phyloP scores from a whole-genome alignment of 495 filamentous ascomycete genomes.

The Penicillium lagena region DNA sequence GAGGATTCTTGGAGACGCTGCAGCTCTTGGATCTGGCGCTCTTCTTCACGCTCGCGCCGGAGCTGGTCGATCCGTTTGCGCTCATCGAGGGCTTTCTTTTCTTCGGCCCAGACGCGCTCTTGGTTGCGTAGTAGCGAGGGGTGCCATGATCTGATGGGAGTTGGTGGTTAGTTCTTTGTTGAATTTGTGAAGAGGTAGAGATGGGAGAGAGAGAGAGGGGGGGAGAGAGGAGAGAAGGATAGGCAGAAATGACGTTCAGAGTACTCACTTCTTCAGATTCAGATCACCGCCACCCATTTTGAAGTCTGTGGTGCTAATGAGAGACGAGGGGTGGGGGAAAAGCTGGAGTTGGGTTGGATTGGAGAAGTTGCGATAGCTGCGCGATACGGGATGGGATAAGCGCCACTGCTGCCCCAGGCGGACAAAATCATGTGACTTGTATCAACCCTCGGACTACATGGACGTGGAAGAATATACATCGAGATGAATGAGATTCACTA shows the following conservation, averaged over 20 bases:
- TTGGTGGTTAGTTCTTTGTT: slow-evolving; percentile 6
- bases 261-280: slow-evolving; percentile 77
- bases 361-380: background rate
- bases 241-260: background rate
- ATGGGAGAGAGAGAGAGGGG: too few relatives aligned
- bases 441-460: background rate
- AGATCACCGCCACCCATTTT: slow-evolving; percentile 79
- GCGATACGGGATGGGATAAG: slow-evolving; percentile 3
- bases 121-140: slow-evolving; percentile 79
- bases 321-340: background rate
- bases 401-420: background rate
- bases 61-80: slow-evolving; percentile 84
- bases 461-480: slow-evolving; percentile 4
- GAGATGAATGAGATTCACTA: background rate
- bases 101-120: slow-evolving; percentile 74
- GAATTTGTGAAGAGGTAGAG: background rate
- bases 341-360: slow-evolving; percentile 1
- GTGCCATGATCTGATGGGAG: slow-evolving; percentile 65
- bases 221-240: too few relatives aligned
- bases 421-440: background rate
- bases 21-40: slow-evolving; percentile 86
- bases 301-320: slow-evolving; percentile 16
- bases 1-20: slow-evolving; percentile 84
- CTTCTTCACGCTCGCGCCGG: slow-evolving; percentile 87
- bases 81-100: slow-evolving; percentile 91